Evolutionary conservation across 2,329 filamentous ascomycete genomes (phyloP), one percentile per base, ranked within the genome.

Genomic region (Fusarium sp.): DNA sequence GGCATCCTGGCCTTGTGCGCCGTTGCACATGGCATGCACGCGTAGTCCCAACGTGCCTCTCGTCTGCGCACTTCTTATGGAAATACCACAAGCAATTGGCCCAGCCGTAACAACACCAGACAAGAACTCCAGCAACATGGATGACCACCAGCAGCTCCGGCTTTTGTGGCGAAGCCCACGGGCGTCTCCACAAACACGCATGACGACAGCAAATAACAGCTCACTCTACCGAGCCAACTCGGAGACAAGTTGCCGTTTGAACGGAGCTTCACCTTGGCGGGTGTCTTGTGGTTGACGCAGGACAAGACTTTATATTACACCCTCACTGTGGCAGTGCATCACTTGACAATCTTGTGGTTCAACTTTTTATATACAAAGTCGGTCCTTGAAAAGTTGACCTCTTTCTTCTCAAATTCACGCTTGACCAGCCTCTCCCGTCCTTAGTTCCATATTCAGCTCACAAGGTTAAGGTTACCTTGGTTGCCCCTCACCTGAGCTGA

Each of bases 141-240:
- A 50, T 29, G 18, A 27, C 54, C 61, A 62, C 65, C 61, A 70
- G 64, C 61, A 70, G 64, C 71, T 63, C 60, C 59, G 50, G 52
- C 29, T 22, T 69, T 47, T 62, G 75, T 76, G 72, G 71, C 75
- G 71, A 73, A 74, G 76, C 73, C 64, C 54, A 8, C 22, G 34
- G 59, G 59, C 29, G 59, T 63, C 67, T 70, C 76, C 74, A 77
- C 74, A 57, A 50, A 61, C 31, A 62, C 35, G 65, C 67, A 76
- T 72, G 64, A 69, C 22, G 54, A 11, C 35, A 77, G 34, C 60
- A 62, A 67, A 67, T 70, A 69, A 72, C 20, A 57, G 8, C 24
- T 65, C 71, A 40, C 54, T 27, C 6, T 38, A n/a, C 58, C 58
- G 10, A 60, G 68, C 64, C 64, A 74, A 71, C 54, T 74, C 72